phyloP scores from a whole-genome alignment of 768 basidiomycete genomes.

The Boletus pseudo-olivaceus region DNA sequence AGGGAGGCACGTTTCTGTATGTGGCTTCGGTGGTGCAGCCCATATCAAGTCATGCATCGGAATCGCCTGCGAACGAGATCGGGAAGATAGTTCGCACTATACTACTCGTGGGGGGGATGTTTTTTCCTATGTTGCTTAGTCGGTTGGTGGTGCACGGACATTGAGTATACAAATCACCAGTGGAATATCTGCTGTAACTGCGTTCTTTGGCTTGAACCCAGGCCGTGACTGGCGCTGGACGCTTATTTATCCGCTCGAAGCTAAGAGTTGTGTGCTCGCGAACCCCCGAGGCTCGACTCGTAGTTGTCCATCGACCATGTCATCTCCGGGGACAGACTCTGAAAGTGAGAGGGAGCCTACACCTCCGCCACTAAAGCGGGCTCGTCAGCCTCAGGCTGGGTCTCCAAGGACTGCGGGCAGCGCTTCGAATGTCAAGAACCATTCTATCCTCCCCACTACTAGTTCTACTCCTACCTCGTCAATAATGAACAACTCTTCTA shows the following conservation, averaged over 20 bases:
- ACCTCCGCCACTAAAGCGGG: constrained; percentile 37
- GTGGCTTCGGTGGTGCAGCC: constrained; percentile 90
- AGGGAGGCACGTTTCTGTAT: constrained; percentile 94
- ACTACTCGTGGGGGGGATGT: constrained; percentile 65
- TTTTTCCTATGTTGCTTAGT: constrained; percentile 62
- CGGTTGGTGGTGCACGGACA: constrained; percentile 62
- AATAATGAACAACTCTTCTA: constrained; percentile 25
- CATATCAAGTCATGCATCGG: constrained; percentile 48
- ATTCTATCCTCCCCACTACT: constrained; percentile 5
- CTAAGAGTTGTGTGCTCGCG: not conserved
- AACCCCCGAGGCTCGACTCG: not conserved
- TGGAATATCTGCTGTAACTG: not conserved
- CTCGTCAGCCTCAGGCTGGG: constrained; percentile 34
- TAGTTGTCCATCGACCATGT: constrained; percentile 20
- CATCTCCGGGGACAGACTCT: constrained; percentile 27
- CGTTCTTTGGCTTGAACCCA: not conserved
- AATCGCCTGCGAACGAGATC: constrained; percentile 38
- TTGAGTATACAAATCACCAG: constrained; percentile 5
- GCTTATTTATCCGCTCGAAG: not conserved
- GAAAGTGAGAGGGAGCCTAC: constrained; percentile 25
- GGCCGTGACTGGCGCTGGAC: not conserved
- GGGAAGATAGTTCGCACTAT: constrained; percentile 43
- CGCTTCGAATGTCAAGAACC: constrained; percentile 23
- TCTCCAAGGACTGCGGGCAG: constrained; percentile 25
- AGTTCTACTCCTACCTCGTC: constrained; percentile 14